phyloP scores from a whole-genome alignment of 768 basidiomycete species.

The Candolleomyces efflorescens region DNA sequence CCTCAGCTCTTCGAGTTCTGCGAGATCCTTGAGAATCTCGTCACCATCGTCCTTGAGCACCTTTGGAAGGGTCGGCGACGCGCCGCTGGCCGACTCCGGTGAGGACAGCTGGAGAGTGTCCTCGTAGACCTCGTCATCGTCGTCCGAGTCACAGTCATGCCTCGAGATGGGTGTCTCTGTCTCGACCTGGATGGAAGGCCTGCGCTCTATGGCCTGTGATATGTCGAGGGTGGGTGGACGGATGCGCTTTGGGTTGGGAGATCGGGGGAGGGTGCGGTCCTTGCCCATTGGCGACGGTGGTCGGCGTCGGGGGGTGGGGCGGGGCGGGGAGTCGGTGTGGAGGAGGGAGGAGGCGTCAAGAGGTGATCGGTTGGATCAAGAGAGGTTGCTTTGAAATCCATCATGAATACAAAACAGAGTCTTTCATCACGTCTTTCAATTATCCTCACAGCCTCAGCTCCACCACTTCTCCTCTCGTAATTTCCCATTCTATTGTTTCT shows the following conservation, averaged over 20 bases:
- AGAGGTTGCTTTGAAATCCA: background rate
- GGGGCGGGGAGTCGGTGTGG: background rate
- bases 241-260: conserved; percentile 32
- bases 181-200: conserved; percentile 32
- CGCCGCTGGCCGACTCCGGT: conserved; percentile 32
- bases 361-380: background rate
- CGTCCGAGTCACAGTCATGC: conserved; percentile 21
- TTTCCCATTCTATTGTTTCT: no score
- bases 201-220: conserved; percentile 28
- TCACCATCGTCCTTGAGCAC: conserved; percentile 24
- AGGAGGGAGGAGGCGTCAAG: background rate
- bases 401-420: background rate
- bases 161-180: conserved; percentile 25
- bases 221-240: conserved; percentile 53
- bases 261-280: conserved; percentile 11
- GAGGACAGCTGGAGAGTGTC: conserved; percentile 38
- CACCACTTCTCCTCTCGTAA: no score
- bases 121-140: conserved; percentile 34
- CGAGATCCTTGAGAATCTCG: conserved; percentile 66
- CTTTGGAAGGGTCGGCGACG: conserved; percentile 8
- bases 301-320: background rate
- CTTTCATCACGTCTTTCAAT: no score
- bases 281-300: conserved; percentile 11
- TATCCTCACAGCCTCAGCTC: no score
- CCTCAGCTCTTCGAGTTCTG: conserved; percentile 63